Evolutionary conservation across 129 eudicot genomes (phyloP).

Genomic region (Artemisia argyi): DNA sequence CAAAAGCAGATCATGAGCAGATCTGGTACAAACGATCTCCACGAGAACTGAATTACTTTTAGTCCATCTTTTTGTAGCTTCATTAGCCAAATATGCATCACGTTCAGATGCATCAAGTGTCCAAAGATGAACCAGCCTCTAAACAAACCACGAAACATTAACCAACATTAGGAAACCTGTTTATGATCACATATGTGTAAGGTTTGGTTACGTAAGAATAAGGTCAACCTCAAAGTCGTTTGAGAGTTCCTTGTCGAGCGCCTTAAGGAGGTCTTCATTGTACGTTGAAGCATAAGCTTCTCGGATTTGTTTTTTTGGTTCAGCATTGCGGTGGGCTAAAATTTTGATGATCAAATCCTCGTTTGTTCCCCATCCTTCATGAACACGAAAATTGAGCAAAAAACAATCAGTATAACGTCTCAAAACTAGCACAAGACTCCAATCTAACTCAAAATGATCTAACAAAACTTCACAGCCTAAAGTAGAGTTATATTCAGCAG

Average conservation of each 20-base stretch:
- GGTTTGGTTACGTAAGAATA: neutral
- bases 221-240: neutral
- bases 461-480: too few species aligned
- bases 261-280: neutral
- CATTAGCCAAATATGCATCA: constrained; percentile 80
- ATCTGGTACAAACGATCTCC: constrained; percentile 85
- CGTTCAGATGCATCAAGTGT: constrained; percentile 74
- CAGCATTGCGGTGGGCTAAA: neutral
- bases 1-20: constrained; percentile 61
- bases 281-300: neutral
- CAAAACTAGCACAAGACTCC: too few species aligned
- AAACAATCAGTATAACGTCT: neutral
- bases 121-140: constrained; percentile 76
- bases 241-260: neutral
- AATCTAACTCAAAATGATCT: too few species aligned
- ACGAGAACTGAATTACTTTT: constrained; percentile 75
- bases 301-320: neutral
- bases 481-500: neutral
- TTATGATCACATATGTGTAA: neutral
- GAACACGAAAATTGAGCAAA: constrained; percentile 3
- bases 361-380: constrained; percentile 15
- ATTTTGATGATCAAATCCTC: neutral
- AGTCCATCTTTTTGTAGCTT: constrained; percentile 83
- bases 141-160: neutral
- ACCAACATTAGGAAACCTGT: neutral